Evolutionary conservation across 2,329 filamentous ascomycete genomes (phyloP).

Genomic region (Epichloe hybrida): DNA sequence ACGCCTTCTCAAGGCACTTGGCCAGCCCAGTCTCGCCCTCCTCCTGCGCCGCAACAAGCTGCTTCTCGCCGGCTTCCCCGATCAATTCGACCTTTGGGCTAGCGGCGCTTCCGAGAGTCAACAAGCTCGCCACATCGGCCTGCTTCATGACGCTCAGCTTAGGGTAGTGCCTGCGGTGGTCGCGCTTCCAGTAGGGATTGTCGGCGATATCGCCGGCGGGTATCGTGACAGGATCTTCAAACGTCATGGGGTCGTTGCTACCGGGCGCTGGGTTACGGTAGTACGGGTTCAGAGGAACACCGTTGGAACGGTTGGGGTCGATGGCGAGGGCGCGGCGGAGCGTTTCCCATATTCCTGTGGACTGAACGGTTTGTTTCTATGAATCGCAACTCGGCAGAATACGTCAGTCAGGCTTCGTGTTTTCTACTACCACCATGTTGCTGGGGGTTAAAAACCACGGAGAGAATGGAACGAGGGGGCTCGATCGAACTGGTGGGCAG

Average conservation of each 20-base stretch:
- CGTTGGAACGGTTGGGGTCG: conserved; percentile 79
- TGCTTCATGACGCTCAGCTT: conserved; percentile 68
- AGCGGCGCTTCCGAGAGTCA: conserved; percentile 72
- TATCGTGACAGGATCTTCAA: conserved; percentile 44
- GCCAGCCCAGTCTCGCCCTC: conserved; percentile 63
- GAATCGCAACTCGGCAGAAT: too few species aligned
- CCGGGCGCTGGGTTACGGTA: conserved; percentile 66
- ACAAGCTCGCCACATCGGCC: conserved; percentile 70
- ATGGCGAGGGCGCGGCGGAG: conserved; percentile 68
- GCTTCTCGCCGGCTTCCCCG: conserved; percentile 44
- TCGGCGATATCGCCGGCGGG: conserved; percentile 30
- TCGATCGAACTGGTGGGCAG: background rate
- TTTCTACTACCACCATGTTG: too few species aligned
- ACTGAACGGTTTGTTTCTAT: conserved; percentile 94
- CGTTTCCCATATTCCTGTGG: conserved; percentile 73
- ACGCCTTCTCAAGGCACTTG: conserved; percentile 49
- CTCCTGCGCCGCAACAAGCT: conserved; percentile 60
- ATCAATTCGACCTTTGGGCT: conserved; percentile 73
- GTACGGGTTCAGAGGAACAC: conserved; percentile 83
- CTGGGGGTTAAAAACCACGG: too few species aligned
- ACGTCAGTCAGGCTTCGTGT: too few species aligned
- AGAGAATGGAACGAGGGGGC: background rate
- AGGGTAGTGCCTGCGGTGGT: conserved; percentile 71
- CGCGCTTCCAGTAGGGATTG: conserved; percentile 67
- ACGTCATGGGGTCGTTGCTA: conserved; percentile 24